Base-by-base conservation (phyloP, 2,329 filamentous ascomycete species). In the Dryadomyces quercivorus region DNA sequence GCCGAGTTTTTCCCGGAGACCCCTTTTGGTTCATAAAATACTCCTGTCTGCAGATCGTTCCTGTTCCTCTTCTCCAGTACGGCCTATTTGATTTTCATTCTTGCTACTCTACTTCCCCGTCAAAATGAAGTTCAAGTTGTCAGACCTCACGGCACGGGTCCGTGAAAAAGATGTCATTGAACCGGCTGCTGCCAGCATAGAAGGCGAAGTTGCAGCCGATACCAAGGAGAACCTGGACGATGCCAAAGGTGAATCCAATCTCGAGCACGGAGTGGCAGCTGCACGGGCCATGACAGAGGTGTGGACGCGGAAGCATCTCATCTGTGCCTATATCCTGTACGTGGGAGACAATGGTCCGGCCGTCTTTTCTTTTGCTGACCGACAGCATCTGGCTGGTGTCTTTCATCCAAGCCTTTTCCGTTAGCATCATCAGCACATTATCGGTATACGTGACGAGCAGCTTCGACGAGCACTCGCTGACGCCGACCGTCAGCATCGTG, bases 241-340 rank as follows among this genome's bases (percentile, higher is more conserved):
- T 43, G 56, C 3, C 4, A 18, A 49, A 5, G 31, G 6, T 9
- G 12, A 26, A 20, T 6, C 44, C 3, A 21, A 64, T 54, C 64
- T 64, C n/a, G 72, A 75, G 60, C 64, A 64, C 15, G 74, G 74
- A 64, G 72, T 76, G 10, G 68, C 70, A 56, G 69, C 69, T 44
- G 68, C 75, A 12, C 69, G 75, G 59, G 74, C 72, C 20, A 67
- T 69, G 20, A 70, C 73, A 31, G 70, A 67, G 51, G 68, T 70
- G 34, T 73, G 72, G 71, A 65, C 67, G 1, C 68, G 54, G 46
- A 26, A 26, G n/a, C 21, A 45, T 16, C 20, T 52, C 3, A 22
- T 52, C 18, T 10, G 36, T 13, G 50, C 50, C 18, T 51, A 51
- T 22, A 22, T 51, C 4, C 20, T 51, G 50, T 51, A 18, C 38